Evolutionary conservation across 768 basidiomycete genomes (phyloP).

Genomic region (Pleurotus cornucopiae): DNA sequence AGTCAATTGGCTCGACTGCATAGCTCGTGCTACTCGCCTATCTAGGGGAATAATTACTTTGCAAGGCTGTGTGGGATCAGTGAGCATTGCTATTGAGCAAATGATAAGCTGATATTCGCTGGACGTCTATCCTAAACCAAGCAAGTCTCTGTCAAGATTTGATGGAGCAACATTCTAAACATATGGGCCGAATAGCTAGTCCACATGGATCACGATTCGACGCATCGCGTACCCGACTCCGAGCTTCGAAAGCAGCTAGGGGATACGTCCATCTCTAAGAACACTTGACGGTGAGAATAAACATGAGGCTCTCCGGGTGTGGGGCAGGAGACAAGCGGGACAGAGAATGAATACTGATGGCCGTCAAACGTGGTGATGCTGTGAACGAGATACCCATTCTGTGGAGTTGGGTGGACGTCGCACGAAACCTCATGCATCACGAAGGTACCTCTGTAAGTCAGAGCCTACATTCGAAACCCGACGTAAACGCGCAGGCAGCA

Average conservation of each 20-base stretch:
- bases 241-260: neutral
- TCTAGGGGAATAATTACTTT: neutral
- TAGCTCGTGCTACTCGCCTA: neutral
- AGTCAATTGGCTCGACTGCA: neutral
- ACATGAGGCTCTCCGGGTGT: no score
- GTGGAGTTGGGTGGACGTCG: no score
- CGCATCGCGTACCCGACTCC: neutral
- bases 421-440: no score
- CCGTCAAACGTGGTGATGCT: no score
- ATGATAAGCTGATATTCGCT: neutral
- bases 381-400: no score
- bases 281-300: neutral
- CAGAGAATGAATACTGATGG: no score
- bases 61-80: neutral
- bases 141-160: neutral
- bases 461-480: no score
- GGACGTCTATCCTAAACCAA: neutral
- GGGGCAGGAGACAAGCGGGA: no score
- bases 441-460: no score
- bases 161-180: neutral
- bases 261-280: neutral
- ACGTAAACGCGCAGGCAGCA: no score
- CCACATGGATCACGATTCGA: neutral
- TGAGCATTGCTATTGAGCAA: neutral
- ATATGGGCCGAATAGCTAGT: neutral